These are phyloP conservation scores for Lentinus polychrous DNA, from an alignment of 1,284 basidiomycete species.

Conservation along the genomic window DNA sequence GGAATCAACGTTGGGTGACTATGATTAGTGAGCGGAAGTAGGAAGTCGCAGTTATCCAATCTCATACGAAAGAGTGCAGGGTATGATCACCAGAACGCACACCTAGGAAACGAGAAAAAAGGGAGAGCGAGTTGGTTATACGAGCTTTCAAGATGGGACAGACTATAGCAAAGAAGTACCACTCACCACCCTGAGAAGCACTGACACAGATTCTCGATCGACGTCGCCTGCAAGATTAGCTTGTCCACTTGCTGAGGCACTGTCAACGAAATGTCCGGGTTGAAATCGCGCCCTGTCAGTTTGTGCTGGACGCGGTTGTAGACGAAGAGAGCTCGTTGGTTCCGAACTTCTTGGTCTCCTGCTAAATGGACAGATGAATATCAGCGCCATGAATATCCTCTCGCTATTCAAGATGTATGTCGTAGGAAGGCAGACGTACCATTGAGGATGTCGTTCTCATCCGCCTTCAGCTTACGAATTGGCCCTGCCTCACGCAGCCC, in stretches of 20 bases:
- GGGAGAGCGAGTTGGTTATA: too few species aligned
- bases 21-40: too few species aligned
- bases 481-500: slow-evolving; percentile 58
- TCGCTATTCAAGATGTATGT: too few species aligned
- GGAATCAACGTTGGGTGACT: too few species aligned
- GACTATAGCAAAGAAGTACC: too few species aligned
- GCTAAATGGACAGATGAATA: too few species aligned
- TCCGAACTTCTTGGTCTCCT: slow-evolving; percentile 82
- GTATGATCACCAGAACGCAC: too few species aligned
- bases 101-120: too few species aligned
- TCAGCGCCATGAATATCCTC: too few species aligned
- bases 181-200: slow-evolving; percentile 92
- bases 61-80: too few species aligned
- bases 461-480: slow-evolving; percentile 66
- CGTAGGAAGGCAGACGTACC: slow-evolving; percentile 38
- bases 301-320: slow-evolving; percentile 93
- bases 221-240: slow-evolving; percentile 86
- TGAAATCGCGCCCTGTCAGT: slow-evolving; percentile 89
- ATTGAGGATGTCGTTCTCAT: slow-evolving; percentile 80
- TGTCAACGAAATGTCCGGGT: slow-evolving; percentile 67
- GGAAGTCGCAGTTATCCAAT: too few species aligned
- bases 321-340: slow-evolving; percentile 83
- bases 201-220: slow-evolving; percentile 90
- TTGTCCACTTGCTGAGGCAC: slow-evolving; percentile 86
- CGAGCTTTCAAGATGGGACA: too few species aligned